Base-by-base conservation (phyloP, 345 rosid species). In the Triadica sebifera region DNA sequence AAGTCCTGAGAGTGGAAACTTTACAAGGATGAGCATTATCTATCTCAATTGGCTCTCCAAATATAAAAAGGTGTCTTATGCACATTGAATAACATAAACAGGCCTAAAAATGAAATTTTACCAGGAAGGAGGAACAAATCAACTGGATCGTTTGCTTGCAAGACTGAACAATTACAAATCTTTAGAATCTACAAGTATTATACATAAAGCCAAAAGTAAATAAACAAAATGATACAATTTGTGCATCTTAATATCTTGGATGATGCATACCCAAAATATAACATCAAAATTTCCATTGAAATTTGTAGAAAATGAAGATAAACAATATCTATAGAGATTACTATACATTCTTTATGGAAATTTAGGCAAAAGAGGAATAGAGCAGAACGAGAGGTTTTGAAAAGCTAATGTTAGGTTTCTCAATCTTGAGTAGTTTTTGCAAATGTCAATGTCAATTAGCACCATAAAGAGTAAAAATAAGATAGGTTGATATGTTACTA, bases 51-150 rank as follows among this genome's bases (percentile, higher is more conserved):
- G 53, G 13, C 17, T 65, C 59, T 38, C 53, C 34, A 65, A 57
- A 43, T 34, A 53, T 41, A 16, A 71, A 69, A 43, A 12, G 25
- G 13, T 39, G 9, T n/a, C 66, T 4, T 46, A 24, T 12, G 55
- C 34, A 20, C n/a, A 50, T 49, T 25, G 17, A 67, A 46, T 13
- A 16, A 29, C 1, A 15, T 20, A 13, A 10, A 25, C 61, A 63
- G 37, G 19, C 41, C 13, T 2, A 72, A 6, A 51, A 34, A 51
- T 5, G 39, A 58, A 62, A n/a, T 12, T 0, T 67, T 88, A 89
- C 98, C 99, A 69, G 98, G 98, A 85, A 95, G 79, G 79, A 95
- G 81, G 71, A 91, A 76, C 77, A 95, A 85, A 80, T 95, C 99
- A 59, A 91, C 86, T 0, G 96, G 91, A 29, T 90, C 97, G 77